Evolutionary conservation across 192 early-diverging fungal genomes (phyloP).

Genomic region (Podila horticola): DNA sequence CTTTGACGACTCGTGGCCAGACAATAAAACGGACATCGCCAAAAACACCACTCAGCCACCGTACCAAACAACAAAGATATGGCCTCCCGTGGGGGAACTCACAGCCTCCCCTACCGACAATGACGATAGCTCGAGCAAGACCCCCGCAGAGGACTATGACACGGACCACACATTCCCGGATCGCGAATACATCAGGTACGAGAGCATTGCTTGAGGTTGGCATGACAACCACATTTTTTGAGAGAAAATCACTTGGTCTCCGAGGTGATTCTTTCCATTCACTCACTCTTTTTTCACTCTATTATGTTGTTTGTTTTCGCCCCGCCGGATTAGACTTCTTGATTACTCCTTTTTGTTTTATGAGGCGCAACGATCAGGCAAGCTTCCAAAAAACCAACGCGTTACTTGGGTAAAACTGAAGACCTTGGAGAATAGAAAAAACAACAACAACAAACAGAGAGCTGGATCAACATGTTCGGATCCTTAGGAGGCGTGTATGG

Average conservation of each 20-base stretch:
- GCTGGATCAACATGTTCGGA: too few species aligned
- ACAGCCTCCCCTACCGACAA: neutral
- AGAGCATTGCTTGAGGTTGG: neutral
- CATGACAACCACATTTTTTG: neutral
- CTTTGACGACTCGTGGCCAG: conserved; percentile 15
- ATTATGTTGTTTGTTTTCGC: too few species aligned
- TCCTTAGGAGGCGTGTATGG: too few species aligned
- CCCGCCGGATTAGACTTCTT: conserved; percentile 44
- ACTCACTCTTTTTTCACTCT: neutral
- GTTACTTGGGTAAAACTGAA: conserved; percentile 51
- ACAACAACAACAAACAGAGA: too few species aligned
- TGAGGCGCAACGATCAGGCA: conserved; percentile 64
- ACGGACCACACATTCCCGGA: conserved; percentile 8
- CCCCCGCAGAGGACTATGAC: neutral
- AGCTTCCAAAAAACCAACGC: conserved; percentile 55
- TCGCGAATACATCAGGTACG: conserved; percentile 33
- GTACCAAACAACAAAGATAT: conserved; percentile 15
- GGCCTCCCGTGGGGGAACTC: neutral
- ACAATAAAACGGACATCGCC: neutral
- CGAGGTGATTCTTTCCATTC: neutral
- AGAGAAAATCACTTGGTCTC: too few species aligned
- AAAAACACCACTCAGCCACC: neutral
- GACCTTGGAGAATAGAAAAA: too few species aligned
- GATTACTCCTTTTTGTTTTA: conserved; percentile 62
- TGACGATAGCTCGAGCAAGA: neutral